Conservation (phyloP, 805 yeast genomes). For the Nakazawaea ishiwadae region DNA sequence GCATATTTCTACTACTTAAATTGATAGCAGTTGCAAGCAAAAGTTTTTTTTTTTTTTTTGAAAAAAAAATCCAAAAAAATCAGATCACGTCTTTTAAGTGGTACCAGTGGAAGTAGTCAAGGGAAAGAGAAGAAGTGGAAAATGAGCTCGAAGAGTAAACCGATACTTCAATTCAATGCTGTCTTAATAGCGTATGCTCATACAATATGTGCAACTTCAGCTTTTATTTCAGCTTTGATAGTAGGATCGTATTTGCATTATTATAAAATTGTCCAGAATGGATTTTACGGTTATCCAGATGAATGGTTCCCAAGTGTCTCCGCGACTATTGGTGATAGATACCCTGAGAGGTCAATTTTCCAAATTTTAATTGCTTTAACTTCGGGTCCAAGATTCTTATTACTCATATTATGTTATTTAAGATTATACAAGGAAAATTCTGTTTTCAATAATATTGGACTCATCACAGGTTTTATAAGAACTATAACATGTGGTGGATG, state of each 20-base stretch:
- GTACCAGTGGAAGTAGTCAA: no score
- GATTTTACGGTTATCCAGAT: constrained; percentile 86
- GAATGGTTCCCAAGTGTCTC: constrained; percentile 99
- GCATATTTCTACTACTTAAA: no score
- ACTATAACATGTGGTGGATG: constrained; percentile 98
- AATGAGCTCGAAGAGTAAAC: constrained; percentile 3
- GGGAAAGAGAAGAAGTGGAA: no score
- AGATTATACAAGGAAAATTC: constrained; percentile 35
- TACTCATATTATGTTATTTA: constrained; percentile 49
- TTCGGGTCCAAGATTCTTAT: constrained; percentile 83
- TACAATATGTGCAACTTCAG: constrained; percentile 63
- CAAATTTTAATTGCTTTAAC: constrained; percentile 91
- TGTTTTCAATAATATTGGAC: constrained; percentile 31
- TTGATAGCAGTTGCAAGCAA: no score
- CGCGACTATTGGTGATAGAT: constrained; percentile 95
- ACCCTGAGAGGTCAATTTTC: constrained; percentile 91
- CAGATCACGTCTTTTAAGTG: background rate
- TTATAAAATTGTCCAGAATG: constrained; percentile 82
- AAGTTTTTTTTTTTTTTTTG: no score
- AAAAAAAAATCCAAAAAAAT: no score
- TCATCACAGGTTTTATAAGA: constrained; percentile 73
- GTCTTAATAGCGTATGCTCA: constrained; percentile 67
- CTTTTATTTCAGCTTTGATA: constrained; percentile 69
- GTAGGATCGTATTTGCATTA: constrained; percentile 79
- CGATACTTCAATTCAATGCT: constrained; percentile 46